A percentile compares a stretch with the other conserved stretches of the same genome.
Conservation (phyloP, 2,329 filamentous ascomycete genomes). For the Phaeoacremonium minimum region DNA sequence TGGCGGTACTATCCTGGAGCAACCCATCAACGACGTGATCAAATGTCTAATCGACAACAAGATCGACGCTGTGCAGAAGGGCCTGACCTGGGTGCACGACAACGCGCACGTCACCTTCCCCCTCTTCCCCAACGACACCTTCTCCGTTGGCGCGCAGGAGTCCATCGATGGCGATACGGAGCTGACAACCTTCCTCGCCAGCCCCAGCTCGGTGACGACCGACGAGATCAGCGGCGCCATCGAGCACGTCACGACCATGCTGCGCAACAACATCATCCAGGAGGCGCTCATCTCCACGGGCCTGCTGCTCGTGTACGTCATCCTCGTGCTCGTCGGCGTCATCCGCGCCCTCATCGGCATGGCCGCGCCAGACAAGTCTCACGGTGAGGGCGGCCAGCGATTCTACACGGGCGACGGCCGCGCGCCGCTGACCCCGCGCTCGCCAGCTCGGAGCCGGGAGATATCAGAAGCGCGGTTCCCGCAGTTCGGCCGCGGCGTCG, state of each 20-base stretch:
- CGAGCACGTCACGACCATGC: conserved; percentile 59
- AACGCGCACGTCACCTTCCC: conserved; percentile 82
- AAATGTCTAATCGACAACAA: conserved; percentile 87
- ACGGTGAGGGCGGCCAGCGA: conserved; percentile 53
- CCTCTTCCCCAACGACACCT: conserved; percentile 71
- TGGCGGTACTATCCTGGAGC: conserved; percentile 73
- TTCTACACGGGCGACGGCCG: conserved; percentile 23
- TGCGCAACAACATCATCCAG: conserved; percentile 64
- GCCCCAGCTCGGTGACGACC: conserved; percentile 66
- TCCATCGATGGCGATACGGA: conserved; percentile 54
- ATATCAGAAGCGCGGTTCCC: conserved; percentile 10
- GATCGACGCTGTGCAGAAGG: conserved; percentile 77
- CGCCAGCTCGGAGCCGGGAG: background rate
- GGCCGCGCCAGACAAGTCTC: conserved; percentile 52
- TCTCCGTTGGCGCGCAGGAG: conserved; percentile 71
- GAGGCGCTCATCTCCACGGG: conserved; percentile 77
- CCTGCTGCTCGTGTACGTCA: conserved; percentile 71
- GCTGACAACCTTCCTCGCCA: conserved; percentile 70
- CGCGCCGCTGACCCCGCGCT: conserved; percentile 17
- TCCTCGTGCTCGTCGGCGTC: conserved; percentile 72
- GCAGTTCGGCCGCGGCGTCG: conserved; percentile 7
- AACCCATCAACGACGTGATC: conserved; percentile 74
- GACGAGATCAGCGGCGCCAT: conserved; percentile 81
- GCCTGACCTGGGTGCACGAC: conserved; percentile 89
- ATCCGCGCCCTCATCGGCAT: conserved; percentile 61